Conservation (phyloP, 2,329 filamentous ascomycete genomes). For the Bertia moriformis region DNA sequence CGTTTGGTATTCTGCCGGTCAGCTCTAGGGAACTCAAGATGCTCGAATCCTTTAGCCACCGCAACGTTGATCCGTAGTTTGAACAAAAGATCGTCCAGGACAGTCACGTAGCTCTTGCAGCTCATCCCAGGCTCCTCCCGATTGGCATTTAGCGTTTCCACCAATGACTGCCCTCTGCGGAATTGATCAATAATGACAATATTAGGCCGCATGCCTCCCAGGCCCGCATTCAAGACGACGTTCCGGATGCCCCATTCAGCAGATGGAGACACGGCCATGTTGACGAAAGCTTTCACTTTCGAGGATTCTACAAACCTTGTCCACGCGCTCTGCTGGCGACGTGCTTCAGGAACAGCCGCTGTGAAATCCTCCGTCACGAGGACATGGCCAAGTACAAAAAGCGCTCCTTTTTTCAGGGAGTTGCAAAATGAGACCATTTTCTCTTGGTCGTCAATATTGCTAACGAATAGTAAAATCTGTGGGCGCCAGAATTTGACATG, state of each 20-base stretch:
- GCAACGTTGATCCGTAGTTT: constrained; percentile 72
- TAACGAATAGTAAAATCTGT: constrained; percentile 72
- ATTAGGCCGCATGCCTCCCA: constrained; percentile 80
- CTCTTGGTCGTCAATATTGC: constrained; percentile 67
- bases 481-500: constrained; percentile 91
- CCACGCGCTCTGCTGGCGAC: constrained; percentile 69
- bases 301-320: constrained; percentile 69
- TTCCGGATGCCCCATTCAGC: constrained; percentile 78
- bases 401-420: constrained; percentile 70
- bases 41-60: constrained; percentile 67
- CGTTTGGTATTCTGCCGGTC: constrained; percentile 49
- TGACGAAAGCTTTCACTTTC: constrained; percentile 77
- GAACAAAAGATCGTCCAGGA: constrained; percentile 68
- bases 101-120: constrained; percentile 63
- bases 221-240: constrained; percentile 63
- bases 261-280: constrained; percentile 68
- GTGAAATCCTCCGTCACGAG: constrained; percentile 76
- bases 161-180: constrained; percentile 27
- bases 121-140: constrained; percentile 51
- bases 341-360: constrained; percentile 64
- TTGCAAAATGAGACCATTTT: constrained; percentile 84
- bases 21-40: constrained; percentile 55
- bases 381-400: constrained; percentile 78
- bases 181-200: constrained; percentile 64
- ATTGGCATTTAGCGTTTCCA: constrained; percentile 13